Evolutionary conservation across 352 stramenopile genomes (phyloP).

Genomic region (Pythium rishiriense): DNA sequence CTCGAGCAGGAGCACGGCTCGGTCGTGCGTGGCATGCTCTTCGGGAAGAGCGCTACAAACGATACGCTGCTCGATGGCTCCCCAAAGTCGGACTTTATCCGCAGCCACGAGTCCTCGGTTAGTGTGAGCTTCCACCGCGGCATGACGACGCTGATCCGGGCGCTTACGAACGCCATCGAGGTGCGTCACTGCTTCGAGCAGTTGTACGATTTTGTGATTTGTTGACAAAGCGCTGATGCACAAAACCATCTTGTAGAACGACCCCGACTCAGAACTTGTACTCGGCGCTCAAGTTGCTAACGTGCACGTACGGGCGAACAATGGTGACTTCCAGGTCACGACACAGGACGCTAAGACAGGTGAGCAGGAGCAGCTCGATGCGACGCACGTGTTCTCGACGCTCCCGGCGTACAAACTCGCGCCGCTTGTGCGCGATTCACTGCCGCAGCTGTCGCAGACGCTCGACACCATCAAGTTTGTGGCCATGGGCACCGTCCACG

Average conservation of each 20-base stretch:
- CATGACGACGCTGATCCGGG: constrained; percentile 72
- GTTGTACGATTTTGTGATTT: background rate
- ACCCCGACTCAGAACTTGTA: constrained; percentile 24
- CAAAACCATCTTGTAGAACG: constrained; percentile 5
- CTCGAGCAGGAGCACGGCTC: constrained; percentile 77
- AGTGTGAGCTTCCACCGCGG: constrained; percentile 84
- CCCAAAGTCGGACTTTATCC: constrained; percentile 71
- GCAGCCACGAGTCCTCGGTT: constrained; percentile 64
- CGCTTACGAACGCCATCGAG: constrained; percentile 44
- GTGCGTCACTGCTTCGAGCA: constrained; percentile 17
- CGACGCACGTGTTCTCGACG: constrained; percentile 76
- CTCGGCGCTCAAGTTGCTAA: constrained; percentile 26
- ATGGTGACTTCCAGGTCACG: constrained; percentile 36
- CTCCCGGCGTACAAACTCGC: constrained; percentile 66
- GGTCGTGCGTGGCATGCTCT: constrained; percentile 74
- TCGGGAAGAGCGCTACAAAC: constrained; percentile 31
- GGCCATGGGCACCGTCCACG: constrained; percentile 81
- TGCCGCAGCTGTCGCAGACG: constrained; percentile 49
- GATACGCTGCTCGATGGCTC: constrained; percentile 70
- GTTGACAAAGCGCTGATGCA: background rate
- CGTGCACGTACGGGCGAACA: constrained; percentile 5
- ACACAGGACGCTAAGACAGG: constrained; percentile 37
- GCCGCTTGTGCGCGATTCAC: constrained; percentile 37
- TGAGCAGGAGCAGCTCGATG: constrained; percentile 39
- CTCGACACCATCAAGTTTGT: constrained; percentile 75